Evolutionary conservation across 2,329 filamentous ascomycete genomes (phyloP), one percentile per base, ranked within the genome.

Genomic region (Eutypella sp.): DNA sequence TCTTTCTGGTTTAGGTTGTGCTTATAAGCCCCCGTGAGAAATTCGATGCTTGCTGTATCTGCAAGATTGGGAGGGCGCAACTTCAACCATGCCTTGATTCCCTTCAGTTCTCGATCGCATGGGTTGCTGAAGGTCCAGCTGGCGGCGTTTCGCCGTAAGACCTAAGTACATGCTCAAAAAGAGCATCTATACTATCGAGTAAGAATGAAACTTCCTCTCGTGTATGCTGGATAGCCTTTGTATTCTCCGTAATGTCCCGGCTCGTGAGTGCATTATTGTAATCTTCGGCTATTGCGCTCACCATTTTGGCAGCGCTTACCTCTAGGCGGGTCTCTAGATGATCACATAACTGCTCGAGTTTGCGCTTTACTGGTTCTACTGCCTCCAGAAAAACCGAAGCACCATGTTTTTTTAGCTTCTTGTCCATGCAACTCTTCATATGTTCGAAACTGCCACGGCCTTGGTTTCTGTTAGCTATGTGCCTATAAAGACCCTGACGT

Each of bases 401-500:
- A 7, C 37, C n/a, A 13, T 50, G 6, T 4, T 31, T 19, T 16
- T 8, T 27, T 2, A 57, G 36, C 11, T 48, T 39, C 2, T 29
- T 16, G 16, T 44, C 15, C 47, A 57, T 51, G 15, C 4, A 16
- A 0, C 41, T 13, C 38, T 47, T 42, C 2, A 55, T 54, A 36
- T 51, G 53, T 2, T 20, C 11, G 41, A 55, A 55, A 20, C 50
- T 48, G 6, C 55, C 55, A 16, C 8, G 40, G 25, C 55, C 53
- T 55, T 24, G 24, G 11, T n/a, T 34, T 31, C 29, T 23, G 20
- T 41, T 34, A 31, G n/a, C 29, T n/a, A 9, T n/a, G 6, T 10
- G 18, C 11, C 19, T 27, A n/a, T 34, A 3, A 8, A 11, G n/a
- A 24, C 8, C 7, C 1, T 5, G n/a, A 8, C n/a, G 8, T 36